phyloP scores from a whole-genome alignment of 108 stramenopile species.

The Phaeodactylum tricornutum region DNA sequence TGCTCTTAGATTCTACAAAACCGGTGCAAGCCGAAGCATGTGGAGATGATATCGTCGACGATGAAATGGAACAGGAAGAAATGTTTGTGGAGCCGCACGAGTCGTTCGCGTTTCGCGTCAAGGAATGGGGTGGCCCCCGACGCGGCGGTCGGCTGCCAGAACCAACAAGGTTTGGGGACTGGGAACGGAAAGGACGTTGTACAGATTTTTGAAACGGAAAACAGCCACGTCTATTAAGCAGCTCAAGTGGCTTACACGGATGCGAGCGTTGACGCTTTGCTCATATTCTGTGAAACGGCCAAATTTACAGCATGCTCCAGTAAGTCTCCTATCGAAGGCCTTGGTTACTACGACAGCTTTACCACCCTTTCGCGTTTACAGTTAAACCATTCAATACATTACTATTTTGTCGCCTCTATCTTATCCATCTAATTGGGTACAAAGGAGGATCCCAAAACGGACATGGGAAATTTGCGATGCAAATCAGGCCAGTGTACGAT shows the following conservation, averaged over 20 bases:
- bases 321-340: too few relatives aligned
- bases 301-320: too few relatives aligned
- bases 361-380: too few relatives aligned
- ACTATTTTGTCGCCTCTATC: too few relatives aligned
- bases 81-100: slow-evolving; percentile 77
- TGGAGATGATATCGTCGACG: slow-evolving; percentile 71
- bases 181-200: slow-evolving; percentile 96
- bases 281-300: too few relatives aligned
- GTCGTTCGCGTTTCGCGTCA: slow-evolving; percentile 43
- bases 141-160: slow-evolving; percentile 86
- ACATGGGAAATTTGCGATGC: slow-evolving; percentile 36
- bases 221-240: too few relatives aligned
- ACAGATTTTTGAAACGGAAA: slow-evolving; percentile 90
- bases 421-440: slow-evolving; percentile 22
- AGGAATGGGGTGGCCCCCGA: slow-evolving; percentile 95
- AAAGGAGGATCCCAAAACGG: slow-evolving; percentile 28
- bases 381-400: too few relatives aligned
- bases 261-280: too few relatives aligned
- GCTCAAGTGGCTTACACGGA: too few relatives aligned
- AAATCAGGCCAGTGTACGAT: slow-evolving; percentile 81
- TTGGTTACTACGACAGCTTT: too few relatives aligned
- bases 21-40: too few relatives aligned
- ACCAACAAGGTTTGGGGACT: slow-evolving; percentile 97
- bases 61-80: slow-evolving; percentile 88
- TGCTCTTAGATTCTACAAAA: too few relatives aligned